These are phyloP conservation scores for Plasmodium gonderi DNA, from an alignment of 169 alveolate genomes.

Conservation along the genomic window DNA sequence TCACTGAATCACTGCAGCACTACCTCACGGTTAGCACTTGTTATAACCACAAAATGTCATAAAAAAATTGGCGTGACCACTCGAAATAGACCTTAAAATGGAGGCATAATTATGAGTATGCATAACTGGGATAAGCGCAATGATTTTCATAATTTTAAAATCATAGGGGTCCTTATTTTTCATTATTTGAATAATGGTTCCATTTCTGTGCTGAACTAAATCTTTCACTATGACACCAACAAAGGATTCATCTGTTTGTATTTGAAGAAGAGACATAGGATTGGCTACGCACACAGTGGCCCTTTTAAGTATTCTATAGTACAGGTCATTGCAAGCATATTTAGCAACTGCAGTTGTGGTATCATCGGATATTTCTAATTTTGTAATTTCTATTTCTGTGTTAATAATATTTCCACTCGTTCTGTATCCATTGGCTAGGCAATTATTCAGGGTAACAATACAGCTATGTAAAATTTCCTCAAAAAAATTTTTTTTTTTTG, in stretches of 20 bases:
- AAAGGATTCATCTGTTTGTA: conserved; percentile 72
- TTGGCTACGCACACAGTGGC: conserved; percentile 49
- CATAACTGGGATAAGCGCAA: conserved; percentile 53
- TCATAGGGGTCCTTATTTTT: conserved; percentile 26
- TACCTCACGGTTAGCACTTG: background rate
- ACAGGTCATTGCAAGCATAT: conserved; percentile 74
- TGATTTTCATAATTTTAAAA: conserved; percentile 67
- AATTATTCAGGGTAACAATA: conserved; percentile 53
- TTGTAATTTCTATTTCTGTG: conserved; percentile 63
- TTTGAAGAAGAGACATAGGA: conserved; percentile 57
- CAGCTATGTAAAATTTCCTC: conserved; percentile 69
- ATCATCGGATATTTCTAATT: conserved; percentile 53
- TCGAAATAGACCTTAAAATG: conserved; percentile 61
- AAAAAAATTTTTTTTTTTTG: conserved; percentile 54
- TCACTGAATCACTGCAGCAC: too few relatives aligned
- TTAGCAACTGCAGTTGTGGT: conserved; percentile 64
- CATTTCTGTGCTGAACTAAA: conserved; percentile 62
- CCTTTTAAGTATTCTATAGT: conserved; percentile 45
- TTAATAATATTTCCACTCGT: conserved; percentile 71
- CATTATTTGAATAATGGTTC: conserved; percentile 62
- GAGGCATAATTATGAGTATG: conserved; percentile 63
- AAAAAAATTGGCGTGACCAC: conserved; percentile 68
- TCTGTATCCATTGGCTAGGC: conserved; percentile 60
- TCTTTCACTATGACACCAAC: conserved; percentile 62
- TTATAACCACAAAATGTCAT: conserved; percentile 71